Base-by-base conservation (phyloP, 164 flowering plant species). In the Vitis amurensis region DNA sequence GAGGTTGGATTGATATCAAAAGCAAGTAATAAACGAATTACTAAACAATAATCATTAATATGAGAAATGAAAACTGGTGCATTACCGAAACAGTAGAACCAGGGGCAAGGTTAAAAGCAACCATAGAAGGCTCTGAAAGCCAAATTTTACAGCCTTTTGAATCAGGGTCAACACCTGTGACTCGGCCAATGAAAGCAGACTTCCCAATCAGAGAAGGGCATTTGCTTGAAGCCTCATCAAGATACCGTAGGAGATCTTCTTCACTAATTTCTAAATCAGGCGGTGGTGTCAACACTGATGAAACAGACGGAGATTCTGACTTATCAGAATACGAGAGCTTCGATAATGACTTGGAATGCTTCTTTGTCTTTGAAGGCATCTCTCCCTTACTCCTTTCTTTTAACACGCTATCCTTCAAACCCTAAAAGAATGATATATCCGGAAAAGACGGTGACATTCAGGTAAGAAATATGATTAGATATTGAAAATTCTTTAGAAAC, bases 51-150 rank as follows among this genome's bases (percentile, higher is more conserved):
- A 29, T 8, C 11, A 67, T 1, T n/a, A 52, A 14, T 44, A 47
- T 15, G 4, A 59, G 37, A 1, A 37, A 58, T 2, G 0, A 61
- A 23, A 37, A 51, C 47, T 29, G 9, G 37, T 9, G 61, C 56
- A 57, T 68, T 91, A 92, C 99, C 89, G 99, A 91, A n/a, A 93
- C 97, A 16, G 79, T 65, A 50, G 91, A 84, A 51, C 86, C 93
- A 15, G 88, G 88, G 14, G 62, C n/a, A 19, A 92, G 63, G 14
- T 85, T 81, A 69, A 82, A 68, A 48, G 93, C 60, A 58, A 78
- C 75, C 89, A 95, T 85, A 44, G 89, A 81, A 29, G 89, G 37
- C 51, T 92, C 89, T 0, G 98, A 88, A 5, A 95, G 82, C 94
- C 97, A 95, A 68, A 95, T 72, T 48, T 64, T 83, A 72, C 83